A percentile compares a stretch with the other conserved stretches of the same genome.
Evolutionary conservation across 208 protist genomes (phyloP).

Genomic region (Phytomonas sp.): DNA sequence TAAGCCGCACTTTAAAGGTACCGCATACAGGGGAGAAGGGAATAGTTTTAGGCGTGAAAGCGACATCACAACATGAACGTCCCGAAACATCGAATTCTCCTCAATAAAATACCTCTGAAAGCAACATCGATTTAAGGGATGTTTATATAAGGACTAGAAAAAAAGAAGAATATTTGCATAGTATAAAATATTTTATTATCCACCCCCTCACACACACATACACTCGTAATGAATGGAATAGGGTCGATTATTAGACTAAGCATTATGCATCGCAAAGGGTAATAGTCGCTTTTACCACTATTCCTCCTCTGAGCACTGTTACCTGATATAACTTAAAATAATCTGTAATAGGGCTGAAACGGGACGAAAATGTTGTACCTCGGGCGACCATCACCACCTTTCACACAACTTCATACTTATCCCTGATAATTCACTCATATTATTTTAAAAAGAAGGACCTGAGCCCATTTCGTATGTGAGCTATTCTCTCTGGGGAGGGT

Average conservation of each 20-base stretch:
- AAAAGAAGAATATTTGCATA: not conserved
- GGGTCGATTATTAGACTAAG: too few relatives aligned
- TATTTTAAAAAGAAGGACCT: not conserved
- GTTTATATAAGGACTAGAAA: not conserved
- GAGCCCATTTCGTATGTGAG: not conserved
- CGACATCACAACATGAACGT: not conserved
- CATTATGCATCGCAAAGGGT: too few relatives aligned
- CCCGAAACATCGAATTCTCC: not conserved
- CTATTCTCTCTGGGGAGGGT: not conserved
- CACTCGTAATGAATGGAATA: too few relatives aligned
- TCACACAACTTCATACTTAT: not conserved
- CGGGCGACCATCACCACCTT: slow-evolving; percentile 40
- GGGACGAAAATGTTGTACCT: slow-evolving; percentile 39
- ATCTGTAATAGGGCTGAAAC: slow-evolving; percentile 51
- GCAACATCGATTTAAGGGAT: not conserved
- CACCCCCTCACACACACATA: too few relatives aligned
- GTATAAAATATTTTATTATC: not conserved
- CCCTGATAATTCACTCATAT: not conserved
- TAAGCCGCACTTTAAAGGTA: not conserved
- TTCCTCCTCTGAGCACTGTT: slow-evolving; percentile 5
- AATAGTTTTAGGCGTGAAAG: not conserved
- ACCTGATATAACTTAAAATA: slow-evolving; percentile 64
- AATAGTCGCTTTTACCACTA: too few relatives aligned
- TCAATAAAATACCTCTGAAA: not conserved
- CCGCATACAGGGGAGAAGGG: not conserved